Evolutionary conservation across 768 basidiomycete species (phyloP).

Genomic region (Kwoniella shandongensis): DNA sequence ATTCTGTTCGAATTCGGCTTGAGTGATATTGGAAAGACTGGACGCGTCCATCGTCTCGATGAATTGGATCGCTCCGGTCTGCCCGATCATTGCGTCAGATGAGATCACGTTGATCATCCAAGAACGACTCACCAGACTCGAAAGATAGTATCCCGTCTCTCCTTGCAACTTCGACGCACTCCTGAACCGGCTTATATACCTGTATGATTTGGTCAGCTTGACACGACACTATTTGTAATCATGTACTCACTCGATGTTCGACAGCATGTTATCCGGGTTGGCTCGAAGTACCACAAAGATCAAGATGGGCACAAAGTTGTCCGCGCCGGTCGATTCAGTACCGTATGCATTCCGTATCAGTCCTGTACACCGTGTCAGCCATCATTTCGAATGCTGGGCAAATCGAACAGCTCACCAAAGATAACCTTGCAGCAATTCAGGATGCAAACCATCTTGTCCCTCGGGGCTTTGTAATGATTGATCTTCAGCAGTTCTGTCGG

Average conservation of each 20-base stretch:
- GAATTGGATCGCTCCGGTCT: constrained; percentile 97
- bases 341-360: constrained; percentile 76
- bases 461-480: constrained; percentile 97
- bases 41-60: constrained; percentile 98
- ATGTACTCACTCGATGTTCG: constrained; percentile 80
- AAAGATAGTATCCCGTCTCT: constrained; percentile 95
- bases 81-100: not conserved
- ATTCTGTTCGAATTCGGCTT: constrained; percentile 85
- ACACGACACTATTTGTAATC: not conserved
- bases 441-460: constrained; percentile 97
- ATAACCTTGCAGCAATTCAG: constrained; percentile 99
- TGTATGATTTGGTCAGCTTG: constrained; percentile 44
- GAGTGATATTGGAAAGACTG: constrained; percentile 86
- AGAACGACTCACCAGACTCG: constrained; percentile 67
- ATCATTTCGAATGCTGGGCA: constrained; percentile 6
- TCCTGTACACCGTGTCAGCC: constrained; percentile 58
- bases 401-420: constrained; percentile 68
- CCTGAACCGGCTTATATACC: constrained; percentile 93
- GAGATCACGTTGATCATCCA: not conserved
- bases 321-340: constrained; percentile 68
- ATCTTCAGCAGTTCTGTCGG: constrained; percentile 79
- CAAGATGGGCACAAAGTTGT: constrained; percentile 89
- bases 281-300: constrained; percentile 91
- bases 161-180: constrained; percentile 86
- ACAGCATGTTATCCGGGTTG: constrained; percentile 89